Conservation (phyloP, 2,329 filamentous ascomycete genomes). For the Aspergillus transmontanensis region DNA sequence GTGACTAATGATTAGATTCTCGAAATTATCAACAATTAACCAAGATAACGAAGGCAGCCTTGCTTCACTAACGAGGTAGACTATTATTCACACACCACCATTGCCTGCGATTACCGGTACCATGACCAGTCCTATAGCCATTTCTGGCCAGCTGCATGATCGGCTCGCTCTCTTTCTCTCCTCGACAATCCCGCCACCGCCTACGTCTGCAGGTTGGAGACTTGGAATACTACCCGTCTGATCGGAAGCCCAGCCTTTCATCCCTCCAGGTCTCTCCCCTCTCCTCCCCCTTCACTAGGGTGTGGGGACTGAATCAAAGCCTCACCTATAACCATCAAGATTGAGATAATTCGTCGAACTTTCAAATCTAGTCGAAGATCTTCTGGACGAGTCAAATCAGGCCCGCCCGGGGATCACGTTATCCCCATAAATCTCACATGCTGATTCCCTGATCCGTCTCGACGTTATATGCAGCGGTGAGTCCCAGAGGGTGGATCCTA, state of each 20-base stretch:
- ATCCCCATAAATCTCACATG: background rate
- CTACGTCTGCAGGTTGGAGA: background rate
- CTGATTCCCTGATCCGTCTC: background rate
- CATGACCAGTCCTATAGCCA: background rate
- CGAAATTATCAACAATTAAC: background rate
- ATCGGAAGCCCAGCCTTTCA: background rate
- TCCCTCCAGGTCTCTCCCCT: background rate
- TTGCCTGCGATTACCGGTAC: background rate
- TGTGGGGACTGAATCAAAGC: background rate
- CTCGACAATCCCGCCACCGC: background rate
- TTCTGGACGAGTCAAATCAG: background rate
- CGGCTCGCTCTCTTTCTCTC: background rate
- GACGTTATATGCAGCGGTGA: constrained; percentile 7
- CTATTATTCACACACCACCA: constrained; percentile 1
- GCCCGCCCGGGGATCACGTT: background rate
- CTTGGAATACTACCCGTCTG: background rate
- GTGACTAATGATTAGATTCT: background rate
- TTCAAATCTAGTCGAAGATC: background rate
- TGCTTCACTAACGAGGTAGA: background rate
- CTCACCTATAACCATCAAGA: background rate
- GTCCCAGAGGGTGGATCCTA: constrained; percentile 1
- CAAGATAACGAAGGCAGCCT: background rate
- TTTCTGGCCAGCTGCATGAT: constrained; percentile 4
- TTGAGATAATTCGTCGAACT: background rate
- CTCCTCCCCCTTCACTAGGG: background rate